phyloP scores from a whole-genome alignment of 768 basidiomycete species.

The Termitomyces sp. region DNA sequence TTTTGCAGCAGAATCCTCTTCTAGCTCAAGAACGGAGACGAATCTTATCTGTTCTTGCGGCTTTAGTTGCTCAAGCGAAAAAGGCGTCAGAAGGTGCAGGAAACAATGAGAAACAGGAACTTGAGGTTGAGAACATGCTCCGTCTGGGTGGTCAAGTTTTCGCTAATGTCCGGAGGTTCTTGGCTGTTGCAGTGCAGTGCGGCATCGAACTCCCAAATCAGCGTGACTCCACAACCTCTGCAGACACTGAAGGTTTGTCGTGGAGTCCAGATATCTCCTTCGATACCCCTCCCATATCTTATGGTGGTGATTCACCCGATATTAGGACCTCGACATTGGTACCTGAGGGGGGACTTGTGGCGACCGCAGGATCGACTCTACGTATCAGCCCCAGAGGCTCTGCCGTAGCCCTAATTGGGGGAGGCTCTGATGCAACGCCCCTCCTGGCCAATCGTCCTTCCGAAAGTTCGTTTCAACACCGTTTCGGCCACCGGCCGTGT shows the following conservation, averaged over 20 bases:
- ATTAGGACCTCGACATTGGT: constrained; percentile 30
- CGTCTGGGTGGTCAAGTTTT: constrained; percentile 78
- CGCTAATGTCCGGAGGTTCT: constrained; percentile 71
- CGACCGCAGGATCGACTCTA: constrained; percentile 24
- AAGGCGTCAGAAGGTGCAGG: constrained; percentile 50
- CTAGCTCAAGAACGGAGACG: constrained; percentile 77
- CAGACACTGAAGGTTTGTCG: constrained; percentile 22
- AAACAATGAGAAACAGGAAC: constrained; percentile 39
- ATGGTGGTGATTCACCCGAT: constrained; percentile 21
- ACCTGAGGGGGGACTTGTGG: constrained; percentile 16
- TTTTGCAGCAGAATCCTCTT: constrained; percentile 58
- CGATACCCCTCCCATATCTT: constrained; percentile 21
- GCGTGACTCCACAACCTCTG: constrained; percentile 27
- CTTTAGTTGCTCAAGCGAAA: constrained; percentile 77
- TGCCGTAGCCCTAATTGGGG: constrained; percentile 19
- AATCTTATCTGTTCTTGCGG: constrained; percentile 75
- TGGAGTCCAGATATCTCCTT: constrained; percentile 27
- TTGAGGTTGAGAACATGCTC: constrained; percentile 74
- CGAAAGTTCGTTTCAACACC: constrained; percentile 21
- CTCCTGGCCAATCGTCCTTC: constrained; percentile 26
- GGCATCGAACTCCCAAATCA: constrained; percentile 63
- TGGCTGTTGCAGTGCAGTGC: constrained; percentile 71
- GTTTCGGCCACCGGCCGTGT: constrained; percentile 36
- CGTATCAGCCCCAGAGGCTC: constrained; percentile 41
- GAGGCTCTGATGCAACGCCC: constrained; percentile 31